These are phyloP conservation scores for Hydnomerulius pinastri DNA, from an alignment of 768 basidiomycete genomes.

Conservation along the genomic window DNA sequence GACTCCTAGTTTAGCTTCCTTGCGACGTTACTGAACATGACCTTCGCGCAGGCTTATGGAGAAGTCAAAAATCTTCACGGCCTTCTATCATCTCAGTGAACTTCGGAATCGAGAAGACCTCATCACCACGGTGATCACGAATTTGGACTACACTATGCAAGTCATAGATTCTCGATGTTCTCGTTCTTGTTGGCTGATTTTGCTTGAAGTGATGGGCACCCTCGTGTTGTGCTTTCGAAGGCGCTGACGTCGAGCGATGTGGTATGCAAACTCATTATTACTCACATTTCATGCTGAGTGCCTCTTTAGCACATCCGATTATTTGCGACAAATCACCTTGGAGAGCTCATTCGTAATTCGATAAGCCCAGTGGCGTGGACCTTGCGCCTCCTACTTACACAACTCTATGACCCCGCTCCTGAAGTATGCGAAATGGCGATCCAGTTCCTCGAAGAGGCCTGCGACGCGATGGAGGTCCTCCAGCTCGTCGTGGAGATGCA, in stretches of 20 bases:
- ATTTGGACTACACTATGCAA: constrained; percentile 87
- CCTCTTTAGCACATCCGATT: constrained; percentile 73
- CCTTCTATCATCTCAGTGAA: constrained; percentile 94
- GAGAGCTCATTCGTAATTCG: constrained; percentile 71
- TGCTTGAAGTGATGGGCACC: constrained; percentile 82
- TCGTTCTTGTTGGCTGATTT: constrained; percentile 2
- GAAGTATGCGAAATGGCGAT: constrained; percentile 93
- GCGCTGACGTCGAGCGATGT: constrained; percentile 93
- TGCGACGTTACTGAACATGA: not conserved
- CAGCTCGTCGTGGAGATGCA: constrained; percentile 93
- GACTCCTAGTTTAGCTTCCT: not conserved
- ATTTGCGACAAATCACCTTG: constrained; percentile 87
- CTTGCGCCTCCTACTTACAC: constrained; percentile 87
- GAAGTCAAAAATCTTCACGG: constrained; percentile 90
- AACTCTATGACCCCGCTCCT: constrained; percentile 89
- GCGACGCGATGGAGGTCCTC: constrained; percentile 79
- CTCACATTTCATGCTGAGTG: not conserved
- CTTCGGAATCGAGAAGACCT: constrained; percentile 89
- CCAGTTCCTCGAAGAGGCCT: constrained; percentile 85
- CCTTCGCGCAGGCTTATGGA: constrained; percentile 68
- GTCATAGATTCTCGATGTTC: constrained; percentile 28
- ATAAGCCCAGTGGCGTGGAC: constrained; percentile 79
- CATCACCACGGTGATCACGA: constrained; percentile 87
- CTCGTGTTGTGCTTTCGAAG: constrained; percentile 90
- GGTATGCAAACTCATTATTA: constrained; percentile 40